Percentiles rank a stretch among this genome's conserved stretches.
phyloP scores from a whole-genome alignment of 331 rosid species.

The Stylosanthes scabra region DNA sequence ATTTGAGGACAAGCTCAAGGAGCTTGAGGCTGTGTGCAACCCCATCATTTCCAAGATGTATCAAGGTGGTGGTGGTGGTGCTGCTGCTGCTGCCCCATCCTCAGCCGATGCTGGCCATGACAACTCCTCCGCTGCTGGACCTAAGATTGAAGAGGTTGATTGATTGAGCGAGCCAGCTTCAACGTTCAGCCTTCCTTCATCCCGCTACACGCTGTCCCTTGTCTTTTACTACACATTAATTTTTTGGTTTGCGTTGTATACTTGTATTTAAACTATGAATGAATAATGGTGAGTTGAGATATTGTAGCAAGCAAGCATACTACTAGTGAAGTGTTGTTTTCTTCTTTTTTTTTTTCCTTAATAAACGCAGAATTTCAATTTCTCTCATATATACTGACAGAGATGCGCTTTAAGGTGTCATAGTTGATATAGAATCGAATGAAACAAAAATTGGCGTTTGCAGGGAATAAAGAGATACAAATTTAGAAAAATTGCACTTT shows the following conservation, averaged over 20 bases:
- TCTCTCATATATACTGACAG: background rate
- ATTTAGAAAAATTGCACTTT: background rate
- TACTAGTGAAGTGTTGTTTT: background rate
- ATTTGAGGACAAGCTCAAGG: conserved; percentile 3
- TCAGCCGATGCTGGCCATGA: background rate
- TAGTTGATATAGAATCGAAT: background rate
- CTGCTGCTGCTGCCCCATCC: background rate
- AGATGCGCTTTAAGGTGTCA: background rate
- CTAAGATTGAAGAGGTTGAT: conserved; percentile 59
- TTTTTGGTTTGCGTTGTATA: background rate
- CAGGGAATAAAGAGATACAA: background rate
- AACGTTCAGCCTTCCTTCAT: background rate
- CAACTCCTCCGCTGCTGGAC: conserved; percentile 34
- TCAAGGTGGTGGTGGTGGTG: background rate
- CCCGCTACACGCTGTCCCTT: background rate
- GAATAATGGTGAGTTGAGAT: background rate
- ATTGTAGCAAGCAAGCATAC: too few species aligned
- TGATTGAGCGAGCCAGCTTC: conserved; percentile 31
- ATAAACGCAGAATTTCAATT: background rate
- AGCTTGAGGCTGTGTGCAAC: background rate
- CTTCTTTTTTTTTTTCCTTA: background rate
- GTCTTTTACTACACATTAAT: background rate
- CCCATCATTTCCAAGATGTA: background rate
- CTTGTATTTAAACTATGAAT: background rate
- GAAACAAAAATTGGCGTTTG: background rate